Conservation (phyloP, 1,284 basidiomycete species). For the Fistulina hepatica region DNA sequence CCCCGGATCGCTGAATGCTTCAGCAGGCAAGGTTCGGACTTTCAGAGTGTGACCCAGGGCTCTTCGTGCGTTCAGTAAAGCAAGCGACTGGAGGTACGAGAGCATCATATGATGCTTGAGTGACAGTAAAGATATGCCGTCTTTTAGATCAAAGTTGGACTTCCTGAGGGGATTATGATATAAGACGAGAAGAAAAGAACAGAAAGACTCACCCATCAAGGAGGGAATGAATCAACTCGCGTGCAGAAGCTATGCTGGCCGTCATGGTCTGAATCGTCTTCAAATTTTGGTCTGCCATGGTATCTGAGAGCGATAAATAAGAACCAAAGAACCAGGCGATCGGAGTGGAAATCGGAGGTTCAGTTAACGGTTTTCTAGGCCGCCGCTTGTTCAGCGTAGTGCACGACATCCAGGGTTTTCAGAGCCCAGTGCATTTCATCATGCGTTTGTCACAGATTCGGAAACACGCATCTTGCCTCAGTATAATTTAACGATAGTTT, state of each 20-base stretch:
- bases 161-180: slow-evolving; percentile 20
- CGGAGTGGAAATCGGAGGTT: slow-evolving; percentile 22
- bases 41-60: slow-evolving; percentile 51
- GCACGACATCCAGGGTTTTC: slow-evolving; percentile 58
- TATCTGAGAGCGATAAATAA: not conserved
- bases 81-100: slow-evolving; percentile 81
- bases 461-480: no score
- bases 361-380: slow-evolving; percentile 88
- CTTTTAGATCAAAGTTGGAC: slow-evolving; percentile 45
- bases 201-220: slow-evolving; percentile 38
- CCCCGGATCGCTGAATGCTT: slow-evolving; percentile 42
- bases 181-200: slow-evolving; percentile 1
- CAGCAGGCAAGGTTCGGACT: slow-evolving; percentile 35
- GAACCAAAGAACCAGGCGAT: slow-evolving; percentile 2
- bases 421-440: slow-evolving; percentile 92
- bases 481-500: no score
- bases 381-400: slow-evolving; percentile 68
- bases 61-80: slow-evolving; percentile 64
- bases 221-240: slow-evolving; percentile 43
- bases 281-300: not conserved
- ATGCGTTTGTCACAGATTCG: no score
- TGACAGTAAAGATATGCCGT: slow-evolving; percentile 86
- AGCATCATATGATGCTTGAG: slow-evolving; percentile 82
- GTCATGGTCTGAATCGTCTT: slow-evolving; percentile 46
- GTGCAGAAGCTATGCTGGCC: slow-evolving; percentile 48